Base-by-base conservation (phyloP, 805 yeast genomes). In the Candida montana region DNA sequence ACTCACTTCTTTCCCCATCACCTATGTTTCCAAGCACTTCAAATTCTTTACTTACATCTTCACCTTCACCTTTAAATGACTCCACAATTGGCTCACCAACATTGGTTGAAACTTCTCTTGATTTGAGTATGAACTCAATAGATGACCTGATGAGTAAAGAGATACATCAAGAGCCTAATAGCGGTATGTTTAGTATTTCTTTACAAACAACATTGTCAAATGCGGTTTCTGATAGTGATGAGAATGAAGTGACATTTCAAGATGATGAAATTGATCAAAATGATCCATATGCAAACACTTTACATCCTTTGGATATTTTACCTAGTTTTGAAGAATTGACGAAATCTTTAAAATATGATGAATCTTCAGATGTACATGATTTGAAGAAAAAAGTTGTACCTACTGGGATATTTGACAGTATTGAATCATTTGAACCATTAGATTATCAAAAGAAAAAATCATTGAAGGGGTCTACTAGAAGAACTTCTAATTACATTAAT, bases 301-400 rank as follows among this genome's bases (percentile, higher is more conserved):
- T 44, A 12, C 60, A 54, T 39, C 59, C 59, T 11, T 20, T 52
- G 45, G 60, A 54, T 31, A 42, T 56, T 5, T 12, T 36, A 19
- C 50, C 52, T n/a, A 23, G 43, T 2, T 46, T 42, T 33, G 37
- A 38, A 26, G 39, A 41, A 11, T 27, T 41, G 35, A 33, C 41
- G 4, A 23, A 20, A 2, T 37, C 45, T 6, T 23, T 41, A 16
- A 29, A 20, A 3, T 31, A 37, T 11, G 30, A 36, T 5, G 17
- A 11, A n/a, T n/a, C n/a, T n/a, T n/a, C n/a, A 21, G 7, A 28
- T 24, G 33, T 37, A n/a, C 17, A 40, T 19, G 32, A 37, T 5
- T 6, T 13, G 19, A 24, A 26, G 11, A 26, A 11, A 26, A 13
- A 26, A 8, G 6, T 11, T 26, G 11, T 13, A 5, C 5, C 29